Conservation (phyloP, 2,329 filamentous ascomycete genomes). For the Gremmenia infestans region DNA sequence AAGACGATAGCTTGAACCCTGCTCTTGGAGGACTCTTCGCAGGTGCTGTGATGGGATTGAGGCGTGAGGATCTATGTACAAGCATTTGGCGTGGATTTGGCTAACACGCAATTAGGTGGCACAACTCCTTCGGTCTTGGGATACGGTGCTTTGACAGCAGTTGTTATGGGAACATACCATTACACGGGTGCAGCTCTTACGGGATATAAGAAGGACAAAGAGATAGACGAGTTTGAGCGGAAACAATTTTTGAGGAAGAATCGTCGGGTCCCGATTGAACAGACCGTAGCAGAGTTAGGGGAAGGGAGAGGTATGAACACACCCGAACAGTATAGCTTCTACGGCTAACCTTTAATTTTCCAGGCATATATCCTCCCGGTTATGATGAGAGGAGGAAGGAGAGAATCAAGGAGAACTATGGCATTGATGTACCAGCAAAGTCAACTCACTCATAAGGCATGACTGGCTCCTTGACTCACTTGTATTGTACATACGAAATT, state of each 20-base stretch:
- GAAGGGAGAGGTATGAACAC: slow-evolving; percentile 61
- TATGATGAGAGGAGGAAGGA: slow-evolving; percentile 64
- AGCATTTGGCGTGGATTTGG: background rate
- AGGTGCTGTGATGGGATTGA: slow-evolving; percentile 56
- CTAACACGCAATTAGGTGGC: slow-evolving; percentile 41
- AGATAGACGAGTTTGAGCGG: slow-evolving; percentile 58
- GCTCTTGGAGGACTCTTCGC: slow-evolving; percentile 61
- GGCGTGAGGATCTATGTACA: slow-evolving; percentile 40
- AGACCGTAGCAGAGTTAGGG: slow-evolving; percentile 62
- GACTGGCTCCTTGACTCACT: background rate
- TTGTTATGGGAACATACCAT: slow-evolving; percentile 54
- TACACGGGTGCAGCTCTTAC: slow-evolving; percentile 55
- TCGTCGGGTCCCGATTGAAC: slow-evolving; percentile 56
- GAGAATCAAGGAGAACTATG: slow-evolving; percentile 64
- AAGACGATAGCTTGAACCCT: slow-evolving; percentile 61
- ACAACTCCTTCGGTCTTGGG: slow-evolving; percentile 61
- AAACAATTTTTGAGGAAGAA: slow-evolving; percentile 59
- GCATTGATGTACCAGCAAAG: slow-evolving; percentile 52
- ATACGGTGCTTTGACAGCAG: slow-evolving; percentile 52
- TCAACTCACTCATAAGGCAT: slow-evolving; percentile 12
- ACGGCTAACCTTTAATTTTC: slow-evolving; percentile 8
- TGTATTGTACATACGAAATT: slow-evolving; percentile 22
- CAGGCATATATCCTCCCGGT: slow-evolving; percentile 62
- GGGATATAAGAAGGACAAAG: slow-evolving; percentile 45
- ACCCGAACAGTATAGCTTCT: background rate